Evolutionary conservation across 148 eudicot species (phyloP), one percentile per base, ranked within the genome.

Genomic region (Heliosperma pusillum): DNA sequence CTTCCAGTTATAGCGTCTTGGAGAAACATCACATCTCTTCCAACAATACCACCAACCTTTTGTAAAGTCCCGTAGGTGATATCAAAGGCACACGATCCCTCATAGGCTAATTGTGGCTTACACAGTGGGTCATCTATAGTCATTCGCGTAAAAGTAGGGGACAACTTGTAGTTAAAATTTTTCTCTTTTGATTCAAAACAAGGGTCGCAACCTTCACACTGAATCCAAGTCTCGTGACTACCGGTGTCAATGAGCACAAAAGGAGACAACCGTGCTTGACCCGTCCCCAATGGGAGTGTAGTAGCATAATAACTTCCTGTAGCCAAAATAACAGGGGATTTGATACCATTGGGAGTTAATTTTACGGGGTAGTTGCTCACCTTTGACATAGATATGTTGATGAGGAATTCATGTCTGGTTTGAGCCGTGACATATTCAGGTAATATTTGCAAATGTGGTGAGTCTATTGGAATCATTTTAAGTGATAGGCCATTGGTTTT

Each of bases 391-490:
- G 77, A 65, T 65, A 75, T 75, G 71, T 75, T 75, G 27, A 62
- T 13, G 10, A 65, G 71, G 70, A 75, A 55, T n/a, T 53, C n/a
- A 30, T 65, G 71, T 5, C 52, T 44, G 5, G 53, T 63, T 16
- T 62, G 24, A n/a, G 22, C 7, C 17, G 71, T 65, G 1, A 55
- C 12, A 53, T n/a, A 12, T 27, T 66, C 26, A 6, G 77, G 71
- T 16, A 75, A 3, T 29, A 74, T 30, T 64, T 50, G 71, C 22
- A 75, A 20, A 30, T 66, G 30, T 4, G 52, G 71, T 13, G 77
- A 65, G 71, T 65, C 71, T 10, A 75, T 75, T 29, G 77, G 77
- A 42, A 75, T 75, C 77, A 75, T 75, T 66, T 75, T 53, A 10
- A 66, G 55, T 20, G 19, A 50, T 7, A 75, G 52, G 36, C 45